Evolutionary conservation across 495 filamentous ascomycete species (phyloP).

Genomic region (Cercophora sp.): DNA sequence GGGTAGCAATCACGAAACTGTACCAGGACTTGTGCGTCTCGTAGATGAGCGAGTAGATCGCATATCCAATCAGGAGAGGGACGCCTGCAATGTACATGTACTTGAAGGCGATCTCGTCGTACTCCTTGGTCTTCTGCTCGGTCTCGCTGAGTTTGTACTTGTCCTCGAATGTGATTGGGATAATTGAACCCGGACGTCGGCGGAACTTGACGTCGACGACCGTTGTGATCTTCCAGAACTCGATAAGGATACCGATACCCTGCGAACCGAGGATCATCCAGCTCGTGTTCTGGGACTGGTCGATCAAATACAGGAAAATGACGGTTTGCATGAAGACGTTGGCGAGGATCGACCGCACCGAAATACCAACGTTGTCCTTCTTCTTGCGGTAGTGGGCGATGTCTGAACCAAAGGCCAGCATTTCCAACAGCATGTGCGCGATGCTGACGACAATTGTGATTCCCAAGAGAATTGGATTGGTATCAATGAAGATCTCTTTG

Average conservation of each 20-base stretch:
- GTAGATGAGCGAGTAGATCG: constrained; percentile 83
- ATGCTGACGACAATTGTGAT: constrained; percentile 82
- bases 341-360: constrained; percentile 89
- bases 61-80: constrained; percentile 83
- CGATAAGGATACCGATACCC: constrained; percentile 87
- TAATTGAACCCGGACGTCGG: constrained; percentile 57
- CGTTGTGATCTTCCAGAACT: constrained; percentile 99
- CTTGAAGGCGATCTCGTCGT: constrained; percentile 94
- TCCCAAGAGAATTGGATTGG: constrained; percentile 83
- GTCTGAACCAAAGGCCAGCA: constrained; percentile 94
- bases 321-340: constrained; percentile 97
- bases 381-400: constrained; percentile 98
- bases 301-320: constrained; percentile 97
- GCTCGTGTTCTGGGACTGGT: constrained; percentile 94
- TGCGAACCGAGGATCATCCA: constrained; percentile 98
- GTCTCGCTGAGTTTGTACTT: constrained; percentile 94
- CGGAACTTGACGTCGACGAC: constrained; percentile 86
- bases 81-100: constrained; percentile 92
- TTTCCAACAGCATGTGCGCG: constrained; percentile 92
- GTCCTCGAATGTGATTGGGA: constrained; percentile 90
- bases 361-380: constrained; percentile 97
- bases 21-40: constrained; percentile 99
- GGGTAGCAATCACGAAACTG: constrained; percentile 80
- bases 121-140: constrained; percentile 96
- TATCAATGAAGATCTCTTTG: constrained; percentile 90